Base-by-base conservation (phyloP, 1,284 basidiomycete species). In the Fomitiporia mediterranea region DNA sequence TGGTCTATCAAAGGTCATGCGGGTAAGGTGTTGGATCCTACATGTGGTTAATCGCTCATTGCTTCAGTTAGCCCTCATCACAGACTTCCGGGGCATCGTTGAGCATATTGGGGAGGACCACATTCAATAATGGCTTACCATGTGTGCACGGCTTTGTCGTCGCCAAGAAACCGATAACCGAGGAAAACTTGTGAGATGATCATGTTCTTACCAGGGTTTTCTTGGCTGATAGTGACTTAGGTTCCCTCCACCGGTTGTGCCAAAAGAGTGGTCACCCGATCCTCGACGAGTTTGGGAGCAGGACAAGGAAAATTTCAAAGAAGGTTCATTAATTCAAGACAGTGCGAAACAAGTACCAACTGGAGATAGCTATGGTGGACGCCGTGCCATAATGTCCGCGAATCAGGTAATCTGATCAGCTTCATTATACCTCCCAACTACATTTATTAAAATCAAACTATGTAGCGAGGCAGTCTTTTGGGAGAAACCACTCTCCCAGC, bases 191-290 rank as follows among this genome's bases (percentile, higher is more conserved):
- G 90, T 93, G 66, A 63, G 78, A 70, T 8, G n/a, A 6, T n/a
- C 19, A 19, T 50, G 30, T 35, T 35, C 48, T 43, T 49, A 21
- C 19, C 55, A 8, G n/a, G 57, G 54, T 57, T 62, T n/a, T 15
- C 47, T 56, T 39, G 32, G 34, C 55, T 51, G 34, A 39, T 59
- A 51, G 49, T 25, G 15, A 7, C 37, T n/a, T 55, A 93, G 91
- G 86, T 94, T 91, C 66, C 82, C 84, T 1, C 70, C 91, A 25
- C 88, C 91, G 0, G 83, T 91, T 7, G 73, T 95, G 38, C 93
- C 94, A 0, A 67, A 79, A 55, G 87, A 81, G 15, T 98, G 96
- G 96, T 80, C 74, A 60, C 90, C 96, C 0, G 79, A 94, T 66
- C 96, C 96, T 0, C 76, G 74, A 19, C 73, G 81, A 25, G 79